Conservation (phyloP, 2,329 filamentous ascomycete species). For the Exophiala phaeomuriformis region DNA sequence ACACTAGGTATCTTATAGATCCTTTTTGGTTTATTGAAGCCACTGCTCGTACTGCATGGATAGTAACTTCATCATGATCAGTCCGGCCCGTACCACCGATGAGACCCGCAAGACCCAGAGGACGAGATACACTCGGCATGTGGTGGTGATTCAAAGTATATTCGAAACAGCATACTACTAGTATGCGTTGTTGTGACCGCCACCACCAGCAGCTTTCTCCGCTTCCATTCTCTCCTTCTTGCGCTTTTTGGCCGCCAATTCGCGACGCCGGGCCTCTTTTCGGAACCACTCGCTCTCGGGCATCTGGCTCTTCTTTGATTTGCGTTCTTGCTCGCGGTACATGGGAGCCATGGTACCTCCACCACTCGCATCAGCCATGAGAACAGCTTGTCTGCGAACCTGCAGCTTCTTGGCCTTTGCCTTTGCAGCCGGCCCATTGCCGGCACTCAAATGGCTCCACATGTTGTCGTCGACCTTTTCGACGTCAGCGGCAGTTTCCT, state of each 20-base stretch:
- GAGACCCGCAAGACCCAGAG: no score
- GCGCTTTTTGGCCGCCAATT: constrained; percentile 47
- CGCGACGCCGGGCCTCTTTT: constrained; percentile 57
- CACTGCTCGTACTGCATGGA: no score
- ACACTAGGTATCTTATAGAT: no score
- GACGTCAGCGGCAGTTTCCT: constrained; percentile 64
- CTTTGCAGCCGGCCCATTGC: constrained; percentile 21
- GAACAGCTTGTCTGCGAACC: constrained; percentile 73
- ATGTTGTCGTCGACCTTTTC: constrained; percentile 63
- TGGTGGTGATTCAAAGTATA: no score
- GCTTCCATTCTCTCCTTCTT: constrained; percentile 27
- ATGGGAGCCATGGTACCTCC: constrained; percentile 82
- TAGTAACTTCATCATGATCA: no score
- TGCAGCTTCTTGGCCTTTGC: constrained; percentile 17
- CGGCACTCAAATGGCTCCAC: constrained; percentile 51
- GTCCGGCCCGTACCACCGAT: no score
- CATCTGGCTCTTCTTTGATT: constrained; percentile 55
- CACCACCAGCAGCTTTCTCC: constrained; percentile 10
- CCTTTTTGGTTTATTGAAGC: no score
- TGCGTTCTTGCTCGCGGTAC: constrained; percentile 76
- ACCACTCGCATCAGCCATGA: constrained; percentile 75
- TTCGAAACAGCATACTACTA: no score
- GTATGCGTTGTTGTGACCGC: background rate
- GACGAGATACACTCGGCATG: no score
- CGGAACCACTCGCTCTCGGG: constrained; percentile 57